A percentile compares a stretch with the other conserved stretches of the same genome.
Conservation (phyloP, 2,329 filamentous ascomycete species). For the Ustilaginoidea virens region DNA sequence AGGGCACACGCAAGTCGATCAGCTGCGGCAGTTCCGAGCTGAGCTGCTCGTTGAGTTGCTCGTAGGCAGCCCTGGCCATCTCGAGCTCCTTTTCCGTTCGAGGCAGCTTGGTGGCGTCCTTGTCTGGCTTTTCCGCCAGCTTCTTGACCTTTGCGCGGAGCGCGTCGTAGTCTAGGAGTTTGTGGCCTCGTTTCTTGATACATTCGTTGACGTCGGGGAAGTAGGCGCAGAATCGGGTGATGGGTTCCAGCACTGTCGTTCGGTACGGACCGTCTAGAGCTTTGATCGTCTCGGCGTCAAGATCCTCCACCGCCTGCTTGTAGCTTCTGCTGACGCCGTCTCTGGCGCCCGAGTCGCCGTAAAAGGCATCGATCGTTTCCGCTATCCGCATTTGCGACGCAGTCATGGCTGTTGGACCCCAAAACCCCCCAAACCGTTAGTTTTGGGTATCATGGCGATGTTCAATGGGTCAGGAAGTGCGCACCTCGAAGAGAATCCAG, state of each 20-base stretch:
- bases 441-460: no score
- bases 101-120: conserved; percentile 91
- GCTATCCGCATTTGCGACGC: conserved; percentile 98
- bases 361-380: conserved; percentile 98
- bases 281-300: conserved; percentile 97
- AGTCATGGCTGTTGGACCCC: conserved; percentile 66
- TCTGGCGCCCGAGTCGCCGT: conserved; percentile 85
- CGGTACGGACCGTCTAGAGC: conserved; percentile 91
- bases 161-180: conserved; percentile 94
- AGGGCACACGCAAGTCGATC: conserved; percentile 91
- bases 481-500: conserved; percentile 89
- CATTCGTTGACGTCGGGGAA: conserved; percentile 99
- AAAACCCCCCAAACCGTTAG: no score
- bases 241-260: conserved; percentile 88
- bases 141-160: conserved; percentile 94
- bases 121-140: conserved; percentile 94
- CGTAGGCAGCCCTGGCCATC: conserved; percentile 84
- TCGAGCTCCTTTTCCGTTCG: conserved; percentile 93
- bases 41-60: conserved; percentile 93
- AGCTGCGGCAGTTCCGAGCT: conserved; percentile 86
- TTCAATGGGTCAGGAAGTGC: no score
- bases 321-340: conserved; percentile 95
- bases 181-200: conserved; percentile 98
- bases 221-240: conserved; percentile 91
- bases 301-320: conserved; percentile 94